phyloP scores from a whole-genome alignment of 495 filamentous ascomycete species.

The Poronia punctata region DNA sequence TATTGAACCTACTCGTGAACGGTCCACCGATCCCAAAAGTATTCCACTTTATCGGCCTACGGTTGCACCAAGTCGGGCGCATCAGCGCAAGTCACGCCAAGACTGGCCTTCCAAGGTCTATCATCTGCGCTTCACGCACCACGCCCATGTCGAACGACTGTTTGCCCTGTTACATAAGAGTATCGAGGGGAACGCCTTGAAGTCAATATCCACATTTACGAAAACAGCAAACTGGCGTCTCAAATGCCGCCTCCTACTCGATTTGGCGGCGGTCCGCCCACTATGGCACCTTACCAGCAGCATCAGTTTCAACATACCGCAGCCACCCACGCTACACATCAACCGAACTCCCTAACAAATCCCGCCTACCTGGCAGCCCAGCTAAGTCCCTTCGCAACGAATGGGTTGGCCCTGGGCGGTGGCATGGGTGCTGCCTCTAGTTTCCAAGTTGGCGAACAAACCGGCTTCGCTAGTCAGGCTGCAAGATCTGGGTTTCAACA shows the following conservation, averaged over 20 bases:
- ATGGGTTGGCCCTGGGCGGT: constrained; percentile 54
- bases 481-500: constrained; percentile 81
- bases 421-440: constrained; percentile 37
- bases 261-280: constrained; percentile 24
- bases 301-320: constrained; percentile 31
- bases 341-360: constrained; percentile 29
- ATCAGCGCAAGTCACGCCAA: constrained; percentile 10
- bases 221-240: constrained; percentile 5
- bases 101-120: constrained; percentile 6
- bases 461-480: constrained; percentile 82
- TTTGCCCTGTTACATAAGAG: constrained; percentile 1
- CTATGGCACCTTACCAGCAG: constrained; percentile 35
- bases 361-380: constrained; percentile 49
- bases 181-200: constrained; percentile 9
- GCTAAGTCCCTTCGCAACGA: constrained; percentile 60
- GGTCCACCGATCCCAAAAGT: not conserved
- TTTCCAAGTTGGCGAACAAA: constrained; percentile 59
- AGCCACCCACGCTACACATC: constrained; percentile 33
- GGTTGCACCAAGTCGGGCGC: constrained; percentile 7
- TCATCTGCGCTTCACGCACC: not conserved
- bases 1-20: not conserved
- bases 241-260: constrained; percentile 25
- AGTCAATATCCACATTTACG: too few relatives aligned
- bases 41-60: constrained; percentile 2
- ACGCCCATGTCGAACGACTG: constrained; percentile 9